These are phyloP conservation scores for Debaryomyces fabryi DNA, from an alignment of 1,139 yeast genomes.

Conservation along the genomic window DNA sequence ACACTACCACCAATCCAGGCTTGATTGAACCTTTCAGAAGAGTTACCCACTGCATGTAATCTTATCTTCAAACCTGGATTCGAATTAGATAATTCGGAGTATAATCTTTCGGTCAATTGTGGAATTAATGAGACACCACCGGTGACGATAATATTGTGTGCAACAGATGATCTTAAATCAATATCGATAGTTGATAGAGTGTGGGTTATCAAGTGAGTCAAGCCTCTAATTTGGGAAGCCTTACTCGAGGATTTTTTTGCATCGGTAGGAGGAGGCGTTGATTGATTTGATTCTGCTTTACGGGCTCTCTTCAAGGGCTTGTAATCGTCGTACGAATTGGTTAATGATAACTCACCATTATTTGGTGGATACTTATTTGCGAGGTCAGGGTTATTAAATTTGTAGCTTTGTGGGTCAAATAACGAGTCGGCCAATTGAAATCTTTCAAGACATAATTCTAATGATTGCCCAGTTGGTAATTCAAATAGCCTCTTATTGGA, in stretches of 20 bases:
- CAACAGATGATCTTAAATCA: conserved; percentile 86
- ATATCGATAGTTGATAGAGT: conserved; percentile 77
- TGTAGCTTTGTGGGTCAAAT: conserved; percentile 61
- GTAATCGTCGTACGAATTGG: conserved; percentile 57
- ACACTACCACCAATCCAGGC: conserved; percentile 98
- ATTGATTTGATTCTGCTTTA: conserved; percentile 41
- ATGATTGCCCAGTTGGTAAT: conserved; percentile 66
- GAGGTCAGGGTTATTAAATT: conserved; percentile 28
- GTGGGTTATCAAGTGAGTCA: conserved; percentile 70
- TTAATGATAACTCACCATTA: conserved; percentile 40
- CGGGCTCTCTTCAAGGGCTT: conserved; percentile 70
- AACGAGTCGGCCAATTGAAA: conserved; percentile 72
- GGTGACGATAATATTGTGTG: conserved; percentile 88
- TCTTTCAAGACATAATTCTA: conserved; percentile 55
- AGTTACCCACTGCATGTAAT: conserved; percentile 84
- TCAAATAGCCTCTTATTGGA: conserved; percentile 64
- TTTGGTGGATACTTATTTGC: conserved; percentile 34
- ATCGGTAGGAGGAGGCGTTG: conserved; percentile 42
- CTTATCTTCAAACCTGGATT: conserved; percentile 94
- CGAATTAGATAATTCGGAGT: conserved; percentile 67
- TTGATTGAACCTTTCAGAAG: conserved; percentile 80
- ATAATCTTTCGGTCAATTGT: conserved; percentile 80
- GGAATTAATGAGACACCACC: conserved; percentile 91
- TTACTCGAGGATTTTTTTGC: conserved; percentile 13
- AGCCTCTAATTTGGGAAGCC: conserved; percentile 44